Conservation (phyloP, 495 filamentous ascomycete species). For the Pyrenula aspistea region DNA sequence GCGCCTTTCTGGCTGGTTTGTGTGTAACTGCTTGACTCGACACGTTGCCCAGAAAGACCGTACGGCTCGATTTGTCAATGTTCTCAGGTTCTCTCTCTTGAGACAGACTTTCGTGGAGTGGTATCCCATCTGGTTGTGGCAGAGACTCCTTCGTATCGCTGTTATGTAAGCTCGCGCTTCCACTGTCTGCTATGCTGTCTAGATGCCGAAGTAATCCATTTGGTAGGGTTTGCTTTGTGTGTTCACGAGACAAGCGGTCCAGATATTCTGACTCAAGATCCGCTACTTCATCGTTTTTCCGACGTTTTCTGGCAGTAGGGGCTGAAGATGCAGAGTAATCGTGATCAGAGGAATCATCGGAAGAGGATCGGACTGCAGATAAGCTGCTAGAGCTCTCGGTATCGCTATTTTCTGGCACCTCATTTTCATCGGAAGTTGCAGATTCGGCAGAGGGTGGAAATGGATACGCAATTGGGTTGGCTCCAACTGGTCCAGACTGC, state of each 20-base stretch:
- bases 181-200: neutral
- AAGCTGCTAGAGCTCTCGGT: neutral
- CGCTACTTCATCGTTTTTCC: constrained; percentile 55
- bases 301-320: constrained; percentile 67
- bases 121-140: constrained; percentile 9
- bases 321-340: no score
- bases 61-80: constrained; percentile 69
- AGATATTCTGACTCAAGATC: constrained; percentile 77
- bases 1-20: constrained; percentile 62
- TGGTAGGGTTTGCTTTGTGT: constrained; percentile 20
- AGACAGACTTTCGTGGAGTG: constrained; percentile 45
- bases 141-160: constrained; percentile 6
- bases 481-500: neutral
- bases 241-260: constrained; percentile 51
- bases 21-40: constrained; percentile 71
- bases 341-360: no score
- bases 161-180: constrained; percentile 7
- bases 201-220: neutral
- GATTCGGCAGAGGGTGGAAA: neutral
- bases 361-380: neutral
- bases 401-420: neutral
- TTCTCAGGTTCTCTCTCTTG: constrained; percentile 18
- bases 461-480: neutral
- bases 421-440: neutral
- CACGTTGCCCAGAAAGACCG: constrained; percentile 89